Base-by-base conservation (phyloP, 495 filamentous ascomycete species). In the Hyaloscypha bicolor region DNA sequence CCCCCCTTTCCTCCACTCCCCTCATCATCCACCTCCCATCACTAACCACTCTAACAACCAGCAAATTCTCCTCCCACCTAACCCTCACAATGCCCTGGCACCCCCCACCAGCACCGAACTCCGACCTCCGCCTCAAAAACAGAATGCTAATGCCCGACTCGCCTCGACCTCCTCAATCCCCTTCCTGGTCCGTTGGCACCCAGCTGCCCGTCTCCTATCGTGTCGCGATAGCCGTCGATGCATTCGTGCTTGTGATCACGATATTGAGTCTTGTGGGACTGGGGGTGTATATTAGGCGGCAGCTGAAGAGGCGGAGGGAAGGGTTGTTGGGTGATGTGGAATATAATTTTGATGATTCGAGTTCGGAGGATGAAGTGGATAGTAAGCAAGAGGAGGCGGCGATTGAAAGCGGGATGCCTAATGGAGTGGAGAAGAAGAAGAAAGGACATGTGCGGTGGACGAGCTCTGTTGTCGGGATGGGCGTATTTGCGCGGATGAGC, bases 391-490 rank as follows among this genome's bases (percentile, higher is more conserved):
- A 39, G 6, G 12, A 33, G 30, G 32, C 12, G 30, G 16, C 25
- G 30, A n/a, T 25, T 16, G 30, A n/a, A 6, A 59, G 31, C 16
- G 56, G 29, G 30, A 16, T 14, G 56, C 9, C 29, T 25, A 12
- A 12, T 37, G n/a, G n/a, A 14, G 37, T 12, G 21, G 21, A 48
- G 21, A 48, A 19, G 59, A 42, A 33, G 22, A 65, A 58, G 63
- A 59, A 58, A 21, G 39, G 63, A n/a, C 63, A 65, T 65, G 63
- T 65, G 33, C 45, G 63, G 39, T 65, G 63, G 63, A 65, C 63
- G 35, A 65, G 63, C 30, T 29, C 9, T 2, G 63, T 65, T 31
- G 37, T 22, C 6, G 55, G 63, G 22, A 53, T 42, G 45, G 55
- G 64, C 21, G 64, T 51, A 4, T 48, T 3, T 48, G 16, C 5